A percentile compares a stretch with the other conserved stretches of the same genome.
Conservation (phyloP, 805 yeast genomes). For the Pichia occidentalis region DNA sequence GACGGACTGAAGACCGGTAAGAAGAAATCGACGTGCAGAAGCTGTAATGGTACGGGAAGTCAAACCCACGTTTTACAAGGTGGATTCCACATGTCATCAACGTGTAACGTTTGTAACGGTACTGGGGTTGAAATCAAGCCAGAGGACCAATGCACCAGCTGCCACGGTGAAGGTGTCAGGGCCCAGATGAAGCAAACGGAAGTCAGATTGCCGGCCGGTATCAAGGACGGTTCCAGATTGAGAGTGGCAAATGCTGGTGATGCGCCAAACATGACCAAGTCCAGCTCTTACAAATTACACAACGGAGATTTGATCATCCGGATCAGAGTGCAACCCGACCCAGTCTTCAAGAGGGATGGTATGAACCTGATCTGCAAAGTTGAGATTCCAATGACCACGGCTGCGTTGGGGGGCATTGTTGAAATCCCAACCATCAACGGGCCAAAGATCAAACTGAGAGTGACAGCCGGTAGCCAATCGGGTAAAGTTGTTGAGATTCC, state of each 20-base stretch:
- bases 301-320: conserved; percentile 89
- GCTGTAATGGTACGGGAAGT: conserved; percentile 93
- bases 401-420: conserved; percentile 89
- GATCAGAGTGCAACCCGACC: conserved; percentile 70
- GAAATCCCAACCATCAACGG: conserved; percentile 86
- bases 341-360: conserved; percentile 58
- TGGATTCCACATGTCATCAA: conserved; percentile 95
- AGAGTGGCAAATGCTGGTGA: conserved; percentile 88
- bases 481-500: conserved; percentile 72
- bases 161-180: conserved; percentile 87
- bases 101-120: conserved; percentile 85
- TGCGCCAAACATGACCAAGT: conserved; percentile 71
- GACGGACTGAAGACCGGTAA: conserved; percentile 76
- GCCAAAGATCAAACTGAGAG: conserved; percentile 62
- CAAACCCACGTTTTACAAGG: conserved; percentile 79
- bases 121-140: conserved; percentile 71
- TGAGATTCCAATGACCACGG: conserved; percentile 87
- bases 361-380: conserved; percentile 59
- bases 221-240: conserved; percentile 78
- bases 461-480: conserved; percentile 77
- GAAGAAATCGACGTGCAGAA: conserved; percentile 67
- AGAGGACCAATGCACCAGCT: conserved; percentile 63
- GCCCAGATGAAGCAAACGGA: conserved; percentile 62
- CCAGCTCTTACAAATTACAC: conserved; percentile 56
- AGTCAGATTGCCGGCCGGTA: conserved; percentile 83